Evolutionary conservation across 1,139 yeast species (phyloP), one percentile per base, ranked within the genome.

Genomic region (Magnusiomyces tetraspermus): DNA sequence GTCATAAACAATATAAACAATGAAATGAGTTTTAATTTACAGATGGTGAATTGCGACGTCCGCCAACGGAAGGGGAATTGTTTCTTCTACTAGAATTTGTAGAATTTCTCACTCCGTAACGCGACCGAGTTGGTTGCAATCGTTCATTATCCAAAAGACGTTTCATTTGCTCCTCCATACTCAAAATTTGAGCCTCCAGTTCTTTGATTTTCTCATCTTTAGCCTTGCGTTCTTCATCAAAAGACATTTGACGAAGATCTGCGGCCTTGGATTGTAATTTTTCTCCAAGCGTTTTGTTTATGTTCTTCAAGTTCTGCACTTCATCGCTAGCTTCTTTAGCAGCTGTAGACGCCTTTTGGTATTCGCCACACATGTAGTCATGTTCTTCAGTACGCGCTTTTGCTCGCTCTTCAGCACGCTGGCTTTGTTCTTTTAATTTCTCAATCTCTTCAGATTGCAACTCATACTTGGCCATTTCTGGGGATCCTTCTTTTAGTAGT

Each of bases 311-410:
- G 1, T 62, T 66, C 2, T 61, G 64, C 5, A 78, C 71, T 51
- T 76, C 78, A 1, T 62, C 60, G 2, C 69, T 66, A 0, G 85
- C 77, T 17, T 81, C 87, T 5, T 66, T 67, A 0, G 80, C 77
- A 0, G 90, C 77, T 5, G 70, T 67, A 1, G 72, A 63, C 0
- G 94, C 87, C 56, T 82, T 78, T 49, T 74, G 74, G 52, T 81
- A 78, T 65, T 89, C 95, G 41, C 72, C 73, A 10, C 73, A 68
- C 79, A 85, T 83, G 64, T 85, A 88, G 51, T 72, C 77, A 54
- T 75, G 78, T 60, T 88, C 96, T 36, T 68, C 74, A 64, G 53
- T 66, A 60, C 68, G 72, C 62, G 65, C 74, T 53, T 61, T 73
- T 52, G 57, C 70, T 63, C 63, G 68, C 61, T 65, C 72, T 51